Conservation (phyloP, 106 monocot genomes). For the Allium fistulosum region DNA sequence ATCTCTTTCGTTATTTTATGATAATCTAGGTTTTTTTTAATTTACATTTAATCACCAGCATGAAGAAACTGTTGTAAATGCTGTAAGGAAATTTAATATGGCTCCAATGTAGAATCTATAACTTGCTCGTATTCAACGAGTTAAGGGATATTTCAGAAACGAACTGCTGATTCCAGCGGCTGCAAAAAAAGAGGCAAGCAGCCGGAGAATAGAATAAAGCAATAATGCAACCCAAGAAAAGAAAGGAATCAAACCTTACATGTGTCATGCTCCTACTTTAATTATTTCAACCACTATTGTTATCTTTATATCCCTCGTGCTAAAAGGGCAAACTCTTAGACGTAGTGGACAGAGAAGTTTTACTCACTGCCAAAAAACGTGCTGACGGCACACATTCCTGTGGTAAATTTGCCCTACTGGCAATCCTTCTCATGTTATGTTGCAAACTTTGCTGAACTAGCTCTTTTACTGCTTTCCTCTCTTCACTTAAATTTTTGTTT, state of each 20-base stretch:
- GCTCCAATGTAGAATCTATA: too few species aligned
- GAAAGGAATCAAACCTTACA: conserved; percentile 7
- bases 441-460: conserved; percentile 82
- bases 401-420: conserved; percentile 53
- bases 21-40: too few species aligned
- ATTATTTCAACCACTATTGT: background rate
- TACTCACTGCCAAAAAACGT: conserved; percentile 23
- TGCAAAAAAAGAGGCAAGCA: background rate
- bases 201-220: background rate
- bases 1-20: too few species aligned
- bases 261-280: background rate
- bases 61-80: too few species aligned
- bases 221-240: background rate
- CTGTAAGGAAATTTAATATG: too few species aligned
- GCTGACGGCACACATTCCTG: conserved; percentile 42
- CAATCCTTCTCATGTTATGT: conserved; percentile 66
- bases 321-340: conserved; percentile 81
- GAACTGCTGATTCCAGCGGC: too few species aligned
- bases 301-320: background rate
- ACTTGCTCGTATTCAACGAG: too few species aligned
- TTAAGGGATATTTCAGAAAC: too few species aligned
- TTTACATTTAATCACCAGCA: too few species aligned
- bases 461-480: conserved; percentile 49
- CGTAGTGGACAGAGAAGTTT: conserved; percentile 9
- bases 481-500: conserved; percentile 33